A percentile compares a stretch with the other conserved stretches of the same genome.
Conservation (phyloP, 306 rosid species). For the Begonia peltatifolia region DNA sequence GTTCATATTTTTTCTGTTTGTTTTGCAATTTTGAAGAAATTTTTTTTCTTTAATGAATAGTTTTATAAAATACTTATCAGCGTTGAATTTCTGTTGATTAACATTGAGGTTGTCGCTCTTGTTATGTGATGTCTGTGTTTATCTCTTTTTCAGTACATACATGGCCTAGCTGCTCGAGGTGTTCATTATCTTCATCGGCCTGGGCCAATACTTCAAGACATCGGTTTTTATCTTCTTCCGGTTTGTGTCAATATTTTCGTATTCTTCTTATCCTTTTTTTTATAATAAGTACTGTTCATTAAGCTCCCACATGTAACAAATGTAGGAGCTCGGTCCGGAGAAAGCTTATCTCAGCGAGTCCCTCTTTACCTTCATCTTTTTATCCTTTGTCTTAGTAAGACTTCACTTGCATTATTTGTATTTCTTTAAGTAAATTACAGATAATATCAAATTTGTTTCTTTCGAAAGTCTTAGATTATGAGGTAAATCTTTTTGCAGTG, state of each 20-base stretch:
- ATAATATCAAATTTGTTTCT: no score
- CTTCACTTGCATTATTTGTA: background rate
- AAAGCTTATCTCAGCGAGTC: slow-evolving; percentile 66
- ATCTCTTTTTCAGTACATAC: slow-evolving; percentile 53
- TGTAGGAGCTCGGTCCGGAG: slow-evolving; percentile 62
- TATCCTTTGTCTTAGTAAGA: slow-evolving; percentile 61
- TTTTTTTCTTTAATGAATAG: no score
- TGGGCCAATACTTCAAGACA: slow-evolving; percentile 84
- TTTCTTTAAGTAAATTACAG: no score
- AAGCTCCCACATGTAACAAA: no score
- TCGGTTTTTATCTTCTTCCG: slow-evolving; percentile 76
- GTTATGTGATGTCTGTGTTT: background rate
- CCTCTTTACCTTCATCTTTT: slow-evolving; percentile 42
- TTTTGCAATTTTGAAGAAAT: no score
- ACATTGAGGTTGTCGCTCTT: no score
- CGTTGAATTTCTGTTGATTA: no score
- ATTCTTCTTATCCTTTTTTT: no score
- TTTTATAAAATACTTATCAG: no score
- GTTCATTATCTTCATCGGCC: slow-evolving; percentile 92
- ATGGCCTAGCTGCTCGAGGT: slow-evolving; percentile 94
- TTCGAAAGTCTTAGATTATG: background rate
- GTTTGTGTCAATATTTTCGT: slow-evolving; percentile 26
- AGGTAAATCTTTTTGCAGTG: slow-evolving; percentile 25
- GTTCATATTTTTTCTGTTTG: no score
- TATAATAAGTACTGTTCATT: no score